Conservation (phyloP, 345 rosid genomes). For the Citrus sp. region DNA sequence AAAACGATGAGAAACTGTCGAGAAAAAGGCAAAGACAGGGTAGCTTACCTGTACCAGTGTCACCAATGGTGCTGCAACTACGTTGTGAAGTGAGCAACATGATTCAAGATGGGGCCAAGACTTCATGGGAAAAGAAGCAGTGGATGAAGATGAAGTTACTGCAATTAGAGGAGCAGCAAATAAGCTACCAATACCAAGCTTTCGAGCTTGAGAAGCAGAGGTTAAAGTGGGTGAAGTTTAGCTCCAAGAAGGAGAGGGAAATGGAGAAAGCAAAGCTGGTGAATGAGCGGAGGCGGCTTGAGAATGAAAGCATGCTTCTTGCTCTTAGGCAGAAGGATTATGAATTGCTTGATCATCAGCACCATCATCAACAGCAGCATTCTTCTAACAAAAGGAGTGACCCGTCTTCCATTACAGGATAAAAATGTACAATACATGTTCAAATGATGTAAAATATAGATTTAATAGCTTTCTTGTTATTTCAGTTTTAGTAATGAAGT, state of each 20-base stretch:
- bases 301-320: slow-evolving; percentile 74
- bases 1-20: slow-evolving; percentile 22
- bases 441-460: neutral
- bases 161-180: slow-evolving; percentile 72
- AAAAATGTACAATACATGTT: neutral
- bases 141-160: slow-evolving; percentile 61
- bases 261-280: slow-evolving; percentile 85
- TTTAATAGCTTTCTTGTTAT: neutral
- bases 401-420: slow-evolving; percentile 57
- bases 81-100: slow-evolving; percentile 42
- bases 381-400: slow-evolving; percentile 60
- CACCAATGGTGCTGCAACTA: slow-evolving; percentile 46
- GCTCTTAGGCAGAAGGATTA: slow-evolving; percentile 64
- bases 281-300: slow-evolving; percentile 62
- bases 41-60: neutral
- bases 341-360: slow-evolving; percentile 45
- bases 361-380: slow-evolving; percentile 42
- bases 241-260: slow-evolving; percentile 88
- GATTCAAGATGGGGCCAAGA: slow-evolving; percentile 51
- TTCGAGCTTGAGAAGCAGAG: slow-evolving; percentile 86
- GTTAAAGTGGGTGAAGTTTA: slow-evolving; percentile 85
- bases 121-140: slow-evolving; percentile 85
- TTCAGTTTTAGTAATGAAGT: neutral
- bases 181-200: slow-evolving; percentile 57
- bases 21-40: slow-evolving; percentile 41